These are phyloP conservation scores for Westerdykella aurantiaca DNA, from an alignment of 2,329 filamentous ascomycete species.

Conservation along the genomic window DNA sequence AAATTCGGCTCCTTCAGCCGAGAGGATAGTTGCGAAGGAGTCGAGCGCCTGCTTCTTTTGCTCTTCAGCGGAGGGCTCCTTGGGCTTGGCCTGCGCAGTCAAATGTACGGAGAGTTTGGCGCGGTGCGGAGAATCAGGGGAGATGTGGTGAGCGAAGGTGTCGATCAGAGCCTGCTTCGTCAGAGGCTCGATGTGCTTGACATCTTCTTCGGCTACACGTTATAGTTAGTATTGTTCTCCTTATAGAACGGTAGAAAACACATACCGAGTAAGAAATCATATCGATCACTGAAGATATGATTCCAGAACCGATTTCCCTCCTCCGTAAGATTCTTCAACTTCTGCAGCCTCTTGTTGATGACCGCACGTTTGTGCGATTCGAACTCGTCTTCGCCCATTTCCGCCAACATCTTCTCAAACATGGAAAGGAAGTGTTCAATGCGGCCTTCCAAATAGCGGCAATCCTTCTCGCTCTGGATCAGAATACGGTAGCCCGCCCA, in stretches of 20 bases:
- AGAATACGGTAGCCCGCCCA: slow-evolving; percentile 76
- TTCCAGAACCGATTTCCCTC: slow-evolving; percentile 79
- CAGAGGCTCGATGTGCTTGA: slow-evolving; percentile 63
- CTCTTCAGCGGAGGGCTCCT: slow-evolving; percentile 35
- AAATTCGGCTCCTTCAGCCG: slow-evolving; percentile 42
- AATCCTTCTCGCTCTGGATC: slow-evolving; percentile 85
- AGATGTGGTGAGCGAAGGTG: slow-evolving; percentile 73
- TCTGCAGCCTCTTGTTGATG: slow-evolving; percentile 80
- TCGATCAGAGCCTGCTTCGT: slow-evolving; percentile 73
- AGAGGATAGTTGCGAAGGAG: slow-evolving; percentile 44
- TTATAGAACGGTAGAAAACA: slow-evolving; percentile 9
- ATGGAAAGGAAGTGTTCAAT: slow-evolving; percentile 77
- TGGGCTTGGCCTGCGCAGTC: slow-evolving; percentile 59
- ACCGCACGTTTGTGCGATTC: slow-evolving; percentile 87
- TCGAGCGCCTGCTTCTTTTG: slow-evolving; percentile 39
- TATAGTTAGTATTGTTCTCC: slow-evolving; percentile 5
- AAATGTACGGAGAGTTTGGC: slow-evolving; percentile 84
- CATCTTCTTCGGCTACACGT: slow-evolving; percentile 64
- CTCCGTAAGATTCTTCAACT: slow-evolving; percentile 83
- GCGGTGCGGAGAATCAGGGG: slow-evolving; percentile 64
- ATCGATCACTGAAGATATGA: slow-evolving; percentile 78
- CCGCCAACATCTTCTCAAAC: slow-evolving; percentile 60
- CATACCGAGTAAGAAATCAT: slow-evolving; percentile 82
- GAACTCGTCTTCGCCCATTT: slow-evolving; percentile 79
- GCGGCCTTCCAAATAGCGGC: slow-evolving; percentile 75